Percentiles rank a stretch among this genome's conserved stretches.
Conservation (phyloP, 805 yeast species). For the Starmerella powellii region DNA sequence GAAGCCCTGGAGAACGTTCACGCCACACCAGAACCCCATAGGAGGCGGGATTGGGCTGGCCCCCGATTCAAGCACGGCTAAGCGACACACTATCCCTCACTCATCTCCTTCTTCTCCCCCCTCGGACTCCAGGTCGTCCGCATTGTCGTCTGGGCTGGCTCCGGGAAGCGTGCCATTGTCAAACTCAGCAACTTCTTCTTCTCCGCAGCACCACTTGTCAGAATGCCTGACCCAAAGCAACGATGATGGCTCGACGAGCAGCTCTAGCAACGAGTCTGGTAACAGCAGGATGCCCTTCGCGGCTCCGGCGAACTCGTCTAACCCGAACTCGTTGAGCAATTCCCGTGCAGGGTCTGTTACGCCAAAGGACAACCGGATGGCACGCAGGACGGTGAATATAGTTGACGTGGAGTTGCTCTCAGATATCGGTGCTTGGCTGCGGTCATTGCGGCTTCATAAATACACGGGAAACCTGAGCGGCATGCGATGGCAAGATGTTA, state of each 20-base stretch:
- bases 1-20: slow-evolving; percentile 18
- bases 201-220: too few relatives aligned
- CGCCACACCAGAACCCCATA: slow-evolving; percentile 11
- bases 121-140: too few relatives aligned
- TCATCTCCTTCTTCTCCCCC: background rate
- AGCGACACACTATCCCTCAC: background rate
- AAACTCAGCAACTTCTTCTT: too few relatives aligned
- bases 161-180: too few relatives aligned
- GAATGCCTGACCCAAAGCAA: too few relatives aligned
- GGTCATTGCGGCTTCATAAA: slow-evolving; percentile 79
- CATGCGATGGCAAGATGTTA: slow-evolving; percentile 66
- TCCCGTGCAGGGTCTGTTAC: background rate
- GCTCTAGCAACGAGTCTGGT: too few relatives aligned
- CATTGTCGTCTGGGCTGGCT: too few relatives aligned
- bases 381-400: slow-evolving; percentile 14
- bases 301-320: background rate
- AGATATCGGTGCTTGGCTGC: slow-evolving; percentile 87
- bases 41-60: slow-evolving; percentile 16
- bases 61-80: slow-evolving; percentile 8
- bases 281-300: too few relatives aligned
- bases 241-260: too few relatives aligned
- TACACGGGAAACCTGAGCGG: slow-evolving; percentile 75
- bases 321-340: background rate
- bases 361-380: slow-evolving; percentile 4
- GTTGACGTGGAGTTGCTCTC: slow-evolving; percentile 33